phyloP scores from a whole-genome alignment of 345 rosid genomes.

The Melastoma malabathricum region DNA sequence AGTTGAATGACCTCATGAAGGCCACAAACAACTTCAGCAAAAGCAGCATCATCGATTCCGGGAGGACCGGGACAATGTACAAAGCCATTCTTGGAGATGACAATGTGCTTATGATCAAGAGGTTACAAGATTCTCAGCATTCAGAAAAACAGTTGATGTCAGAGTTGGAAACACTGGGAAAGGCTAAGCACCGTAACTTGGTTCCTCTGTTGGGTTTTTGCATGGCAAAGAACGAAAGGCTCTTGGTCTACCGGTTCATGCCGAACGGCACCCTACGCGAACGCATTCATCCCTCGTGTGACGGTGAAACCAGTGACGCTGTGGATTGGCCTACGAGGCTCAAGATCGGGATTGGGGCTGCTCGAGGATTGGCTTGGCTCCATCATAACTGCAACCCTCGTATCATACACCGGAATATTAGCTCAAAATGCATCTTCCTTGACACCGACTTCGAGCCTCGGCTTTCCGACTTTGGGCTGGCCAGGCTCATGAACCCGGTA shows the following conservation, averaged over 20 bases:
- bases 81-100: conserved; percentile 72
- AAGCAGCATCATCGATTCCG: conserved; percentile 56
- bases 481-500: conserved; percentile 92
- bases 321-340: conserved; percentile 89
- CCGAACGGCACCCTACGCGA: conserved; percentile 58
- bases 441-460: conserved; percentile 72
- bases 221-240: conserved; percentile 54
- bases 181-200: conserved; percentile 61
- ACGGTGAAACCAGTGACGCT: conserved; percentile 29
- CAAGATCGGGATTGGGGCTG: conserved; percentile 69
- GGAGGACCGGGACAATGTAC: conserved; percentile 81
- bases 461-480: conserved; percentile 92
- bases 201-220: conserved; percentile 87
- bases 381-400: conserved; percentile 95
- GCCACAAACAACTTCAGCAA: conserved; percentile 77
- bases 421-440: conserved; percentile 81
- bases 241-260: conserved; percentile 68
- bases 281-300: conserved; percentile 21
- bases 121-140: conserved; percentile 80
- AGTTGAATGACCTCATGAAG: conserved; percentile 72
- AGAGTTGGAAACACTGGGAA: conserved; percentile 81
- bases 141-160: conserved; percentile 66
- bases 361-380: conserved; percentile 88
- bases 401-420: conserved; percentile 80
- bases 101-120: conserved; percentile 66